phyloP scores from a whole-genome alignment of 2,329 filamentous ascomycete genomes.

The Botrytis paeoniae region DNA sequence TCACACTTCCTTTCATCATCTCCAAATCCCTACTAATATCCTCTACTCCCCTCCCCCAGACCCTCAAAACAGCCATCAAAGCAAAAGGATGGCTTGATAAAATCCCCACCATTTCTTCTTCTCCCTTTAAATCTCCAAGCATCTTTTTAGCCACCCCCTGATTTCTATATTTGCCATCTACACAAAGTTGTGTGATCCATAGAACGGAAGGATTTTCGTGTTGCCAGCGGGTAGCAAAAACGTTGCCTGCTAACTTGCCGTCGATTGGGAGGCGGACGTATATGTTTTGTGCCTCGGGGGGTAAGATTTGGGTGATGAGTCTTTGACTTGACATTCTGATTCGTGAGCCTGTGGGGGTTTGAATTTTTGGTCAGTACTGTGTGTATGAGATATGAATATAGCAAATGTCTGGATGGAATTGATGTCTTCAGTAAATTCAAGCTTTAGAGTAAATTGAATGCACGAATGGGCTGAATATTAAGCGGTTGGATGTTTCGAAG shows the following conservation, averaged over 20 bases:
- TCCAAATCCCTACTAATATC: not conserved
- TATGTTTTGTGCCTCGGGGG: not conserved
- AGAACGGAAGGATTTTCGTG: not conserved
- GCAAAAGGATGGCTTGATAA: not conserved
- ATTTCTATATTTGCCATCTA: not conserved
- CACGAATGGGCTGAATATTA: not conserved
- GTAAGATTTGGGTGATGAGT: not conserved
- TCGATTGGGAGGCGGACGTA: not conserved
- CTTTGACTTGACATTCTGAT: not conserved
- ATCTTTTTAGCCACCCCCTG: not conserved
- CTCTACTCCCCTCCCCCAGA: not conserved
- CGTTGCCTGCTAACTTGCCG: not conserved
- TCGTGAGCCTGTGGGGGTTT: not conserved
- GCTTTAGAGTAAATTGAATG: not conserved
- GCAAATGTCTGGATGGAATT: not conserved
- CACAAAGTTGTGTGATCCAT: not conserved
- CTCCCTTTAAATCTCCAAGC: not conserved
- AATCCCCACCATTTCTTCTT: not conserved
- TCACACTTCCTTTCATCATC: not conserved
- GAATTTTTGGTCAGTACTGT: not conserved
- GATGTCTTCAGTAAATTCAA: not conserved
- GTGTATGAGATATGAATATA: not conserved
- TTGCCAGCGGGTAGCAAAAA: not conserved
- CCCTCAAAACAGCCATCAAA: not conserved
- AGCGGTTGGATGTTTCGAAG: not conserved